A percentile compares a stretch with the other conserved stretches of the same genome.
Evolutionary conservation across 768 basidiomycete species (phyloP).

Genomic region (Termitomyces sp.): DNA sequence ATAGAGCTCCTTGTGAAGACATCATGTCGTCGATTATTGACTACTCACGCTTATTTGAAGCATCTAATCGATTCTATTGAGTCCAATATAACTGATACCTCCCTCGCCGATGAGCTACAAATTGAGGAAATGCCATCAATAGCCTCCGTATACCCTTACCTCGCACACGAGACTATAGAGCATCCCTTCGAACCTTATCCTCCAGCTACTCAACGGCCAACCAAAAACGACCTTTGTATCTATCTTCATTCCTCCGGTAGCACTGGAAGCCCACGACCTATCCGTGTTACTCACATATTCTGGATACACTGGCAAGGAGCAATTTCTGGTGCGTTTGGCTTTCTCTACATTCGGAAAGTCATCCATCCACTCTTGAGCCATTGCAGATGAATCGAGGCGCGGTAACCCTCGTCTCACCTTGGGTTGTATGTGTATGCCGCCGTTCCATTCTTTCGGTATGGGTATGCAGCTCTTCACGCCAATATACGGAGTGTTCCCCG

Average conservation of each 20-base stretch:
- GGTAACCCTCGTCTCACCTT: neutral
- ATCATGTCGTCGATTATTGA: conserved; percentile 31
- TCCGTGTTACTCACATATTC: conserved; percentile 24
- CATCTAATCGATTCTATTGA: conserved; percentile 24
- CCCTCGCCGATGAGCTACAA: conserved; percentile 16
- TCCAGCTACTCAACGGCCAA: conserved; percentile 1
- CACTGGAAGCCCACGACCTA: conserved; percentile 32
- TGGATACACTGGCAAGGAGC: conserved; percentile 15
- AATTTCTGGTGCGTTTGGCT: conserved; percentile 17
- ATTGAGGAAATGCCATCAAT: conserved; percentile 26
- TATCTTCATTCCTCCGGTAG: conserved; percentile 37
- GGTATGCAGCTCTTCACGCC: conserved; percentile 24
- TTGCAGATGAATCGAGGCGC: neutral
- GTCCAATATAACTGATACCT: conserved; percentile 12
- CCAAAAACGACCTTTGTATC: conserved; percentile 12
- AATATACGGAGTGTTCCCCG: conserved; percentile 18
- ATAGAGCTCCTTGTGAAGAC: conserved; percentile 30
- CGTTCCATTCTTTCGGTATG: conserved; percentile 34
- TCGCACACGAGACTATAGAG: conserved; percentile 9
- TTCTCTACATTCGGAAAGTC: neutral
- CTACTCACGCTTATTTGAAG: conserved; percentile 23
- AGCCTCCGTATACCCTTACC: conserved; percentile 10
- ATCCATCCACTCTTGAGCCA: too few relatives aligned
- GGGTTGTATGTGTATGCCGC: conserved; percentile 20
- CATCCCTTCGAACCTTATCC: conserved; percentile 11